A percentile compares a stretch with the other conserved stretches of the same genome.
Evolutionary conservation across 169 alveolate genomes (phyloP).

Genomic region (Cryptosporidium meleagridis): DNA sequence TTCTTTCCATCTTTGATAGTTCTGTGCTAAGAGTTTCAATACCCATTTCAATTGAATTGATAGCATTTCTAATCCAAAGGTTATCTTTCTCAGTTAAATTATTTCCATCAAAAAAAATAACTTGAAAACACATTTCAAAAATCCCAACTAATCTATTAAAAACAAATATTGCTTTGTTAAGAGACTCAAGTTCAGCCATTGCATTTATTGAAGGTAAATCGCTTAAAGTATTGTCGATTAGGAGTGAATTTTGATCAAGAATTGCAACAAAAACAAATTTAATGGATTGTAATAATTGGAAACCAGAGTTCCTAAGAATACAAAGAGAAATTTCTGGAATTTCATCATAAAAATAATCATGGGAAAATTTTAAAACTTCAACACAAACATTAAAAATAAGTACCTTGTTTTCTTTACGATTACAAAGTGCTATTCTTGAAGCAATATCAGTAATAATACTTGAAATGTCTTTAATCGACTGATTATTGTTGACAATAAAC

Average conservation of each 20-base stretch:
- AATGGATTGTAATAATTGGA: slow-evolving; percentile 30
- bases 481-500: slow-evolving; percentile 23
- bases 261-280: slow-evolving; percentile 71
- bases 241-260: slow-evolving; percentile 55
- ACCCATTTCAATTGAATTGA: slow-evolving; percentile 14
- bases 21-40: slow-evolving; percentile 50
- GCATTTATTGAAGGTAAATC: slow-evolving; percentile 45
- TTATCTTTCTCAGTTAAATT: slow-evolving; percentile 4
- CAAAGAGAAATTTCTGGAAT: slow-evolving; percentile 57
- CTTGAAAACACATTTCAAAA: slow-evolving; percentile 31
- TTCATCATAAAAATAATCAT: slow-evolving; percentile 44
- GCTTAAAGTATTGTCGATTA: slow-evolving; percentile 1
- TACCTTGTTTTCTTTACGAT: slow-evolving; percentile 16
- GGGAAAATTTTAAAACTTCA: slow-evolving; percentile 35
- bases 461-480: slow-evolving; percentile 39
- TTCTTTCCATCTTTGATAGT: slow-evolving; percentile 58
- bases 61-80: slow-evolving; percentile 23
- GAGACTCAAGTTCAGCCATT: slow-evolving; percentile 32
- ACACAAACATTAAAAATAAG: slow-evolving; percentile 13
- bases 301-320: slow-evolving; percentile 28
- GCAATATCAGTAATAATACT: slow-evolving; percentile 54
- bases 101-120: background rate
- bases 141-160: background rate
- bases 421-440: slow-evolving; percentile 55
- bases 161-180: slow-evolving; percentile 13